These are phyloP conservation scores for Jamesozyma rosinii DNA, from an alignment of 805 yeast genomes.

Conservation along the genomic window DNA sequence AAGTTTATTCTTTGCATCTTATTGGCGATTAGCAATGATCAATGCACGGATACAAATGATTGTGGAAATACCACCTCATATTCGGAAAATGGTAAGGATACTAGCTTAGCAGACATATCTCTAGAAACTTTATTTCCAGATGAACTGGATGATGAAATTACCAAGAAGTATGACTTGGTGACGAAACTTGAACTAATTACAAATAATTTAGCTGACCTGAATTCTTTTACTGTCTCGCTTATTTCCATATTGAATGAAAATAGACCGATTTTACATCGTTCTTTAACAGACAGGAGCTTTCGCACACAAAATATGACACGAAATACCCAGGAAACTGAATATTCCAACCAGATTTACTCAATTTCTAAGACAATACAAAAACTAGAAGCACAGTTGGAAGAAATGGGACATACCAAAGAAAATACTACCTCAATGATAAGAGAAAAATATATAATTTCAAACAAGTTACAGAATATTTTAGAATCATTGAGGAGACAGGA, in stretches of 20 bases:
- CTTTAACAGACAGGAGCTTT: background rate
- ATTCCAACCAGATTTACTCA: background rate
- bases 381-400: background rate
- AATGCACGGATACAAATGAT: background rate
- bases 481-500: background rate
- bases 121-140: background rate
- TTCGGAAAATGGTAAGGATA: background rate
- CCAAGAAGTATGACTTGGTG: background rate
- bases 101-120: background rate
- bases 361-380: background rate
- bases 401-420: too few relatives aligned
- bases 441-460: background rate
- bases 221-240: background rate
- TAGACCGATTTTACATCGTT: background rate
- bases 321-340: background rate
- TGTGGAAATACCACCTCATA: background rate
- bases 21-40: slow-evolving; percentile 24
- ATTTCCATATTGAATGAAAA: background rate
- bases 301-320: background rate
- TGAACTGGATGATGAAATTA: background rate
- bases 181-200: background rate
- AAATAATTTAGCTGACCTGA: background rate
- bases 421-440: background rate
- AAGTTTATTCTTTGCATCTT: slow-evolving; percentile 38
- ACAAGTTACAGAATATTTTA: background rate